Evolutionary conservation across 2,329 filamentous ascomycete species (phyloP), one percentile per base, ranked within the genome.

Genomic region (Penicillium sp.): DNA sequence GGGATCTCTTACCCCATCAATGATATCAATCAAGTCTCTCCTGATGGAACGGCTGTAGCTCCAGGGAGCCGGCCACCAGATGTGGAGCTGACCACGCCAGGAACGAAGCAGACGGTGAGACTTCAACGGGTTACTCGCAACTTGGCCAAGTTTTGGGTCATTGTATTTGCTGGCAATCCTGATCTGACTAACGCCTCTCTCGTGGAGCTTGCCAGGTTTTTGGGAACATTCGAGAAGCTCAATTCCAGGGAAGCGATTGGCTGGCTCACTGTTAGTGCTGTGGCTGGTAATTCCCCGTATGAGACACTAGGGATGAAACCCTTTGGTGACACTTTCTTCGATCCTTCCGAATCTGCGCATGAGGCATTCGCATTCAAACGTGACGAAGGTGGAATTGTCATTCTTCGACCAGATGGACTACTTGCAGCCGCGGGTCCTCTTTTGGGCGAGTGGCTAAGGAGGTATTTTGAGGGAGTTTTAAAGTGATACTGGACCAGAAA

Each of bases 1-100:
- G 66, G 63, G 2, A 58, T 69, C 10, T 52, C 52, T 8, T 68
- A 66, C 38, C 48, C 50, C 18, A 48, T 55, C 21, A 66, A 58
- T 29, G 16, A 57, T 3, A 41, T 59, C 31, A 59, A 57, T 34
- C 46, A 44, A 43, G 5, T 23, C 6, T 38, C 29, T 33, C 12
- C 13, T 6, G 5, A 13, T 6, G 31, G 12, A 33, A 4, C 13
- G 12, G 6, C 6, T 15, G 31, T 33, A 13, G 15, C 15, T n/a
- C 31, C 31, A 15, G 31, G 31, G 31, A 33, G 31, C n/a, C 31
- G 31, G 6, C 31, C 31, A 33, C 31, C 31, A 5, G 31, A 33
- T 15, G 31, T 33, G 31, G 31, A 33, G 13, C 13, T 33, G 31
- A 33, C 12, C 5, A 33, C 15, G 31, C 31, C 31, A 15, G 31